These are phyloP conservation scores for Medicago truncatula DNA, from an alignment of 306 rosid genomes.

Conservation along the genomic window MtrunA17r5.0-ANR NC_053045.1:6491001-6491500, in stretches of 20 bases:
- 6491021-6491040: slow-evolving; percentile 47
- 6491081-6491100: slow-evolving; percentile 49
- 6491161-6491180: not conserved
- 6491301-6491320: not conserved
- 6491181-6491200: not conserved
- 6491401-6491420: no score
- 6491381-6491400: no score
- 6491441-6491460: no score
- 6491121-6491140: not conserved
- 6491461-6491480: no score
- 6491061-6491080: slow-evolving; percentile 44
- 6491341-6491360: no score
- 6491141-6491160: not conserved
- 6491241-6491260: not conserved
- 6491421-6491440: no score
- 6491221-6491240: no score
- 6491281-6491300: not conserved
- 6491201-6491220: no score
- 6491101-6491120: slow-evolving; percentile 8
- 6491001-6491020: slow-evolving; percentile 47
- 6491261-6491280: not conserved
- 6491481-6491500: no score
- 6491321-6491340: no score
- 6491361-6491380: no score
- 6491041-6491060: slow-evolving; percentile 46